Percentiles rank a stretch among this genome's conserved stretches.
Conservation (phyloP, 208 protist genomes). For the Acanthamoeba divionensis region DNA sequence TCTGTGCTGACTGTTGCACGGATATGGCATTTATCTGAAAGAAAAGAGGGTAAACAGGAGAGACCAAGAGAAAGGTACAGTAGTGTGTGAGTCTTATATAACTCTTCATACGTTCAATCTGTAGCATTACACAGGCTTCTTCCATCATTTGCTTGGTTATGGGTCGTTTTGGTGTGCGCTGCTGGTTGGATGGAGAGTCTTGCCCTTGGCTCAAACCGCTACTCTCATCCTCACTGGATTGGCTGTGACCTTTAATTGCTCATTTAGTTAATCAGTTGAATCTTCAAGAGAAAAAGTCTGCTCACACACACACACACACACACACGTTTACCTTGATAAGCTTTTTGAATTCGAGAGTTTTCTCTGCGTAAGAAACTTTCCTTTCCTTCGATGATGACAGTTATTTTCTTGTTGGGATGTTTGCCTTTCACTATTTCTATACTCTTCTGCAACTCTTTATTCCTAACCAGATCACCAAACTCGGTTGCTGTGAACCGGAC, state of each 20-base stretch:
- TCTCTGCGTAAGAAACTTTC: background rate
- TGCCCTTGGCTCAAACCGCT: too few relatives aligned
- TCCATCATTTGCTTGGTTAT: background rate
- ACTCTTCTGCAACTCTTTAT: background rate
- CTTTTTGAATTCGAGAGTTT: too few relatives aligned
- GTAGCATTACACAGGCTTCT: background rate
- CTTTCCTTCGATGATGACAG: background rate
- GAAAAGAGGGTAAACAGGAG: background rate
- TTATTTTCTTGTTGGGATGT: constrained; percentile 29
- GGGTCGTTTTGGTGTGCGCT: too few relatives aligned
- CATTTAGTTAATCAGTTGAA: too few relatives aligned
- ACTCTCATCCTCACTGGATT: too few relatives aligned
- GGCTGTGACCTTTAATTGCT: too few relatives aligned
- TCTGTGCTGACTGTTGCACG: background rate
- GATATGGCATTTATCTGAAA: background rate
- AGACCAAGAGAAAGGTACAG: background rate
- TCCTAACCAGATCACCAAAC: background rate
- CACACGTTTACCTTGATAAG: too few relatives aligned
- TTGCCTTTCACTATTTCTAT: background rate
- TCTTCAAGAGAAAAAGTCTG: too few relatives aligned
- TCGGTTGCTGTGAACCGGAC: background rate
- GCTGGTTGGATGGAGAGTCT: too few relatives aligned
- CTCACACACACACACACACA: too few relatives aligned
- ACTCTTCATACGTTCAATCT: constrained; percentile 13
- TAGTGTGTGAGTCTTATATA: background rate